Evolutionary conservation across 176 grass and related monocot species (phyloP).

Genomic region (Eragrostis curvula): DNA sequence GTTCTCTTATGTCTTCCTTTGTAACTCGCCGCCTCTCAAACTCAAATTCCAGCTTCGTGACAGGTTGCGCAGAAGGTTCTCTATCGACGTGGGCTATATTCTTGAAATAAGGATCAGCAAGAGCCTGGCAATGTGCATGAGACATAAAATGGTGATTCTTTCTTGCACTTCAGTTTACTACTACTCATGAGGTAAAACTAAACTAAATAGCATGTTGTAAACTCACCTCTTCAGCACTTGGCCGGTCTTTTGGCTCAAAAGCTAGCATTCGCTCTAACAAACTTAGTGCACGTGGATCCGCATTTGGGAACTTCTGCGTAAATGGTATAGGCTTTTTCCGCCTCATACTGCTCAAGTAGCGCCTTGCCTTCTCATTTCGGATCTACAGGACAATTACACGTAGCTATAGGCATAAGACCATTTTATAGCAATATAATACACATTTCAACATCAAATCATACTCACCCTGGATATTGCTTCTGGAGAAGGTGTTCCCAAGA

Average conservation of each 20-base stretch:
- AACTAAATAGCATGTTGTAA: not conserved
- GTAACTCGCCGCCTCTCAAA: conserved; percentile 92
- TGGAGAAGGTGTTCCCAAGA: conserved; percentile 83
- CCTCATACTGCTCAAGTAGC: conserved; percentile 91
- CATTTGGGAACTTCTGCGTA: conserved; percentile 82
- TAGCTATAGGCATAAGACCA: conserved; percentile 21
- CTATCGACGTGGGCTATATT: conserved; percentile 90
- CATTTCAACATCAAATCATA: conserved; percentile 31
- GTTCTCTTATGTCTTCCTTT: conserved; percentile 92
- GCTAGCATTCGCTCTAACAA: conserved; percentile 87
- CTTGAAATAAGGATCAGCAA: conserved; percentile 97
- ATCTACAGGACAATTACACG: conserved; percentile 51
- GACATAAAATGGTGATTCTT: conserved; percentile 37
- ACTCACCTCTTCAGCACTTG: conserved; percentile 86
- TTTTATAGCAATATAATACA: not conserved
- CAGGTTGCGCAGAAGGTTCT: conserved; percentile 84
- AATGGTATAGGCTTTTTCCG: conserved; percentile 79
- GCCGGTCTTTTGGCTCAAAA: conserved; percentile 96
- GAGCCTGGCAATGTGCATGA: conserved; percentile 61
- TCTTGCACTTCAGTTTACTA: conserved; percentile 23
- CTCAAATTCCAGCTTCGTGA: conserved; percentile 93
- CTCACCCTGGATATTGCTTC: conserved; percentile 87
- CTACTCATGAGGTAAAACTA: not conserved
- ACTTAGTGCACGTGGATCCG: conserved; percentile 68
- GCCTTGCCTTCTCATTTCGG: conserved; percentile 94